Percentiles rank a stretch among this genome's conserved stretches.
These are phyloP conservation scores for Fusarium clavum DNA, from an alignment of 2,329 filamentous ascomycete species.

Conservation along the genomic window DNA sequence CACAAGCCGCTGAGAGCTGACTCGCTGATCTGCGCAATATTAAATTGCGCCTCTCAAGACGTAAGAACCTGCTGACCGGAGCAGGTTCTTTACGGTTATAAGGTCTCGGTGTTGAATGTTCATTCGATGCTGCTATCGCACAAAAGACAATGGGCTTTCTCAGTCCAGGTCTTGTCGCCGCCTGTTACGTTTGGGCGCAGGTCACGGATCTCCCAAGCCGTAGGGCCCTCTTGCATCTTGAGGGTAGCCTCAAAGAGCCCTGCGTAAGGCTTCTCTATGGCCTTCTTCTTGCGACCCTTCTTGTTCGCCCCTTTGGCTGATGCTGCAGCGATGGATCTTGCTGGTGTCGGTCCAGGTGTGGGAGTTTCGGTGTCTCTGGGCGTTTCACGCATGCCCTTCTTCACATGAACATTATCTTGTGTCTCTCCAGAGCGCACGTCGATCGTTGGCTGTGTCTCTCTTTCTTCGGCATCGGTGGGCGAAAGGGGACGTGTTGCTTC, in stretches of 20 bases:
- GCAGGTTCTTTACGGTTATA: conserved; percentile 7
- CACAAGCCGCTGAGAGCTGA: conserved; percentile 4
- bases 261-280: conserved; percentile 60
- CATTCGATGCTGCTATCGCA: conserved; percentile 62
- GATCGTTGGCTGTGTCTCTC: conserved; percentile 64
- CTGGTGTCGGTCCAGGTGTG: conserved; percentile 48
- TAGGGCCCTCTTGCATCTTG: conserved; percentile 60
- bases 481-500: conserved; percentile 58
- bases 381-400: conserved; percentile 50
- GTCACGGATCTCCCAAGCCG: conserved; percentile 64
- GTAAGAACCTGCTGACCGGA: conserved; percentile 20
- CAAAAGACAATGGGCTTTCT: conserved; percentile 61
- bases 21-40: conserved; percentile 4
- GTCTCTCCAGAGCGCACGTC: conserved; percentile 63
- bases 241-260: conserved; percentile 64
- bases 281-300: conserved; percentile 56
- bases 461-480: conserved; percentile 62
- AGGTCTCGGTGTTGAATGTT: conserved; percentile 13
- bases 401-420: conserved; percentile 54
- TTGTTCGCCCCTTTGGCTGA: conserved; percentile 47
- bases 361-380: conserved; percentile 49
- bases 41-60: conserved; percentile 16
- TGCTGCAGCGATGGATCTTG: conserved; percentile 37
- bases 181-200: conserved; percentile 60
- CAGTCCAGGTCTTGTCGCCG: conserved; percentile 65